These are phyloP conservation scores for Fusarium drepaniforme DNA, from an alignment of 2,329 filamentous ascomycete species.

Conservation along the genomic window DNA sequence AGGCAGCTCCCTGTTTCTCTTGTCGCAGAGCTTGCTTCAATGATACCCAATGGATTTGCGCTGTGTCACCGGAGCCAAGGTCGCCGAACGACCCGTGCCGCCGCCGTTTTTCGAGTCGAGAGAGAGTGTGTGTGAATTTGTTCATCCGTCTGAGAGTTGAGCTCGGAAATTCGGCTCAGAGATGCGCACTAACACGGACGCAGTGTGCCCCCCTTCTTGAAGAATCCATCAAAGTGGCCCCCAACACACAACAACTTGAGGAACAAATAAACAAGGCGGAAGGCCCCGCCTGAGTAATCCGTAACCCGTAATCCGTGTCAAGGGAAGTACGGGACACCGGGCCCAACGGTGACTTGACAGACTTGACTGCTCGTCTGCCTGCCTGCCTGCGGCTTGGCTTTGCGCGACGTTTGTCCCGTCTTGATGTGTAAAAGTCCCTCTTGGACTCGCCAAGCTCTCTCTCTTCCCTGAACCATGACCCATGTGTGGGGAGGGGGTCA, in stretches of 20 bases:
- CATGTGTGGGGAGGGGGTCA: not conserved
- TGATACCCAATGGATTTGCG: conserved; percentile 21
- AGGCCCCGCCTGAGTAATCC: not conserved
- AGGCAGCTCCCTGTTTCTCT: conserved; percentile 28
- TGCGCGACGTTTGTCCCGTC: conserved; percentile 2
- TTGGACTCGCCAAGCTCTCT: not conserved
- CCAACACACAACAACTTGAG: not conserved
- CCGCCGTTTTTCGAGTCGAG: not conserved
- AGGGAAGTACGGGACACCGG: not conserved
- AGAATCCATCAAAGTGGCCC: conserved; percentile 2
- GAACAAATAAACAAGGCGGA: not conserved
- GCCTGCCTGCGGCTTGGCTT: not conserved
- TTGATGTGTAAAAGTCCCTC: conserved; percentile 2
- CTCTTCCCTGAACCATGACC: not conserved
- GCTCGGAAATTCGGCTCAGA: conserved; percentile 35
- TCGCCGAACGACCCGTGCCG: conserved; percentile 23
- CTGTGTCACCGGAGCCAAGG: conserved; percentile 26
- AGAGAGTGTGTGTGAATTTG: conserved; percentile 5
- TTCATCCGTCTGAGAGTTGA: conserved; percentile 15
- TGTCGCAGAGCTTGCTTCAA: conserved; percentile 26
- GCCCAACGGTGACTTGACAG: not conserved
- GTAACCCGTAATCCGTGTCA: conserved; percentile 3
- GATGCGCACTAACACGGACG: conserved; percentile 14
- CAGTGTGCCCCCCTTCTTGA: conserved; percentile 14
- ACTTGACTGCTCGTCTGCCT: not conserved